Evolutionary conservation across 108 stramenopile genomes (phyloP).

Genomic region (Schizochytrium sp.): DNA sequence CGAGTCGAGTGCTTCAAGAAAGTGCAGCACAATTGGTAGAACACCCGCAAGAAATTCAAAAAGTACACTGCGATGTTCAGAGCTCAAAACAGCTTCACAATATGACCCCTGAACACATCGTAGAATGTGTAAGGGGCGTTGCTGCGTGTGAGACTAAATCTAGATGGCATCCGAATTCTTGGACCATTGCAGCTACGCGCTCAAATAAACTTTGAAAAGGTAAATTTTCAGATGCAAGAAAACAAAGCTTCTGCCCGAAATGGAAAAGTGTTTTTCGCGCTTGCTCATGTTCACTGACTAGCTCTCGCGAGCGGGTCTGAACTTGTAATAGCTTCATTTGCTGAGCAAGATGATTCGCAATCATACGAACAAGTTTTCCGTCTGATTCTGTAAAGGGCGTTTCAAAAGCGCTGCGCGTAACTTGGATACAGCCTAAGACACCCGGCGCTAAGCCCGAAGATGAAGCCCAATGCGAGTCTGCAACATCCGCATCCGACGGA

Average conservation of each 20-base stretch:
- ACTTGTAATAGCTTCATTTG: neutral
- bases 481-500: neutral
- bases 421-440: conserved; percentile 11
- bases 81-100: neutral
- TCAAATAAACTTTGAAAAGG: too few species aligned
- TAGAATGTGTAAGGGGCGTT: too few species aligned
- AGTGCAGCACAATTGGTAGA: neutral
- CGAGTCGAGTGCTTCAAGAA: neutral
- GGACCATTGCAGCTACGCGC: too few species aligned
- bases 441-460: neutral
- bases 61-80: neutral
- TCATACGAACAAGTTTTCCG: conserved; percentile 21
- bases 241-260: neutral
- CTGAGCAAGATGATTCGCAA: neutral
- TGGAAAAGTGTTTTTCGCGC: neutral
- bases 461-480: neutral
- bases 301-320: neutral
- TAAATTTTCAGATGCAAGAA: neutral
- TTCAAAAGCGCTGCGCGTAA: neutral
- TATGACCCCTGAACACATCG: too few species aligned
- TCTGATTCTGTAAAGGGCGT: neutral
- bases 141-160: too few species aligned
- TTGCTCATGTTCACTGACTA: neutral
- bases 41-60: neutral
- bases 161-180: too few species aligned